Evolutionary conservation across 257 asterid genomes (phyloP).

Genomic region (Nicotiana tomentosiformis): DNA sequence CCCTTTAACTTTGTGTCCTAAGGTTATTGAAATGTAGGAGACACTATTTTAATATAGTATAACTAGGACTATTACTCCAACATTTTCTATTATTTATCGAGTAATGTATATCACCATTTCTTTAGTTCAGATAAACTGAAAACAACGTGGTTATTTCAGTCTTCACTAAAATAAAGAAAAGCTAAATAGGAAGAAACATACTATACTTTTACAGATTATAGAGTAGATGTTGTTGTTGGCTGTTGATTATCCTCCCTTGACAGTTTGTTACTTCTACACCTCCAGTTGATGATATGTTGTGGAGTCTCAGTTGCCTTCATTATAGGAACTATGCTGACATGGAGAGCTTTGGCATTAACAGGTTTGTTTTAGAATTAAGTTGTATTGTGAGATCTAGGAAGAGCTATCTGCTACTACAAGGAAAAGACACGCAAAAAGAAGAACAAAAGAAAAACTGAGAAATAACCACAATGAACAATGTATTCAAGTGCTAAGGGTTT

Average conservation of each 20-base stretch:
- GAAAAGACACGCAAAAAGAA: neutral
- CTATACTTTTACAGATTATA: neutral
- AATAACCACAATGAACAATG: neutral
- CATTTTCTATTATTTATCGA: neutral
- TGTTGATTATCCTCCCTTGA: neutral
- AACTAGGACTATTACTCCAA: neutral
- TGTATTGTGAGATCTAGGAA: neutral
- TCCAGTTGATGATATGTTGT: conserved; percentile 74
- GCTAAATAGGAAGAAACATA: neutral
- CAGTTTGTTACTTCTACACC: neutral
- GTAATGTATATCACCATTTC: neutral
- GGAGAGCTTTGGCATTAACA: conserved; percentile 72
- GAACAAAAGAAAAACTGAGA: neutral
- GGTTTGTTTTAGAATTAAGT: conserved; percentile 31
- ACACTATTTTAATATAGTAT: neutral
- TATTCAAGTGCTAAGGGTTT: neutral
- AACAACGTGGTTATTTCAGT: neutral
- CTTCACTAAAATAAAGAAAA: neutral
- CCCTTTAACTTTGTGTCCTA: neutral
- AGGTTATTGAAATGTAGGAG: neutral
- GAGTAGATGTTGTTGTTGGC: neutral
- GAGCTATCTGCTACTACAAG: neutral
- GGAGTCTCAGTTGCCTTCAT: conserved; percentile 90
- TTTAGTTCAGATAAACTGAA: neutral
- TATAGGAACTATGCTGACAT: conserved; percentile 67